Evolutionary conservation across 106 monocot species (phyloP), one percentile per base, ranked within the genome.

Genomic region (Dactylorhiza incarnata): DNA sequence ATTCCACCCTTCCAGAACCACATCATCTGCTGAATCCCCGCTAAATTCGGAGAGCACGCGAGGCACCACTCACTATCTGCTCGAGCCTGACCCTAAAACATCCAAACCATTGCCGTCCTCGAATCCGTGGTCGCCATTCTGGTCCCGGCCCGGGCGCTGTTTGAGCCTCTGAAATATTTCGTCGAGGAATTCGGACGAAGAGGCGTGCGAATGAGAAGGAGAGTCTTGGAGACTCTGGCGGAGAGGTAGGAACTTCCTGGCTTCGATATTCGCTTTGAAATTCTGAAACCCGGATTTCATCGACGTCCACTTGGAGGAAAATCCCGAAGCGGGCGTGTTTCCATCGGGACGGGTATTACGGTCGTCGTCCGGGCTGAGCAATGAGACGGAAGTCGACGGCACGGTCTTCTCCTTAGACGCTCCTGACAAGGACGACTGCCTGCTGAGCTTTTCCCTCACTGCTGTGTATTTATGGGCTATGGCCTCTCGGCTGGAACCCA

Each of bases 161-260:
- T 91, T 91, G 51, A 99, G 72, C 74, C 74, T 99, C 62, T 86
- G 84, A 75, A 99, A 91, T 80, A 99, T 94, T 26, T 91, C 97
- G 78, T 99, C 97, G 56, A 99, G 83, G 7, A 91, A 99, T 63
- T 94, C 91, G 0, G 86, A 85, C 3, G 94, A 91, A 14, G 89
- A 84, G 48, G 25, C 76, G 52, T 69, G 74, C 4, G 80, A 48
- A 71, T 84, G 84, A 16, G 75, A 52, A 3, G 73, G 59, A 3
- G 73, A 24, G n/a, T 23, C 53, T 24, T 83, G 80, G 53, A 84
- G 88, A 59, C 48, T 77, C 46, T 89, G 87, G 37, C 84, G 80
- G 29, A 91, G 44, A 25, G 97, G 91, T 53, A 94, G 78, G 59
- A 94, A 89, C 25, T 91, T 99, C 68, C 76, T 91, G 7, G 83